phyloP scores from a whole-genome alignment of 2,329 filamentous ascomycete genomes.

The Arachnomyces sp. region DNA sequence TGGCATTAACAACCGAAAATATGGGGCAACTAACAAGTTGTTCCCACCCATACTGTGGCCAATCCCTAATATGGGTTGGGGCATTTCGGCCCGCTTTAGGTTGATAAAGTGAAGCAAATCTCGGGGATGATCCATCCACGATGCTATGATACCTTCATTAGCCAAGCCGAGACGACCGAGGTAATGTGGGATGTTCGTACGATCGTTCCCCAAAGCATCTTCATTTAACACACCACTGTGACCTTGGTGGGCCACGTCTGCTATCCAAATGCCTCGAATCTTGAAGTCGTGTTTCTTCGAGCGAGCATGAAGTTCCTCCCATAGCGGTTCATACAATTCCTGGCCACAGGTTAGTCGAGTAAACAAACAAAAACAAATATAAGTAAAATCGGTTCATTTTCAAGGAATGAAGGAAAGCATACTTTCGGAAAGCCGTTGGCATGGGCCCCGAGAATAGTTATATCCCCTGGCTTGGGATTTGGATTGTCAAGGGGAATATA shows the following conservation, averaged over 20 bases:
- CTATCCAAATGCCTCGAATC: conserved; percentile 73
- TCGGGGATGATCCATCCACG: conserved; percentile 70
- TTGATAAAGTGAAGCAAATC: conserved; percentile 59
- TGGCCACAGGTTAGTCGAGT: conserved; percentile 22
- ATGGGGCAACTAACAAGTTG: conserved; percentile 38
- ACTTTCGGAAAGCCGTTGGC: conserved; percentile 62
- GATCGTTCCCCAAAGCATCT: conserved; percentile 65
- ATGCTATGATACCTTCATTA: conserved; percentile 15
- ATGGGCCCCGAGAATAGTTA: conserved; percentile 49
- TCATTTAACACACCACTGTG: conserved; percentile 67
- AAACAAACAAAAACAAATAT: background rate
- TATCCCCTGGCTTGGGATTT: conserved; percentile 37
- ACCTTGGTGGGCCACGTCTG: conserved; percentile 71
- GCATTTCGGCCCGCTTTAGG: conserved; percentile 25
- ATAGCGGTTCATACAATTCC: conserved; percentile 81
- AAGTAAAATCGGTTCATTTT: background rate
- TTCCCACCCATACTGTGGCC: conserved; percentile 76
- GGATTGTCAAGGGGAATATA: conserved; percentile 46
- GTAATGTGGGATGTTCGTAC: conserved; percentile 61
- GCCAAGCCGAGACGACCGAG: background rate
- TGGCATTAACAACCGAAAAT: background rate
- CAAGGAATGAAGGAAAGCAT: too few relatives aligned
- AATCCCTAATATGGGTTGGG: conserved; percentile 64
- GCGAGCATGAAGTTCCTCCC: conserved; percentile 62
- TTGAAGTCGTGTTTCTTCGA: conserved; percentile 50